Evolutionary conservation across 139 green algal genomes (phyloP).

Genomic region (Chlamydomonas applanata): DNA sequence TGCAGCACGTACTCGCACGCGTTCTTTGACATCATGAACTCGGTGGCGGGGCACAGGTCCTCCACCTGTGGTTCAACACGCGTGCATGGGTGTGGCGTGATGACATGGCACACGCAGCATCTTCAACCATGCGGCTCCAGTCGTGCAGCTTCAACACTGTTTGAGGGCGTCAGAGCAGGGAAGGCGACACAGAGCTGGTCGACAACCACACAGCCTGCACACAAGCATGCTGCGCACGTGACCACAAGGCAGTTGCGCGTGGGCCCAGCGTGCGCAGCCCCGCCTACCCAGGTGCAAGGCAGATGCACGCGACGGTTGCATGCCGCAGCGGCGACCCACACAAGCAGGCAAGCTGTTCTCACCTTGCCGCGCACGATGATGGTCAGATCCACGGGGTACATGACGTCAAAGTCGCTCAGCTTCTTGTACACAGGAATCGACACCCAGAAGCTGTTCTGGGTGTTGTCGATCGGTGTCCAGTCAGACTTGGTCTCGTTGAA

Average conservation of each 20-base stretch:
- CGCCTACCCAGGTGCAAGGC: no score
- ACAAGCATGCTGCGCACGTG: no score
- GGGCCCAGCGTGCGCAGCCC: no score
- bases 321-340: no score
- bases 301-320: no score
- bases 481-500: constrained; percentile 28
- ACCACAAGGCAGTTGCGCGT: no score
- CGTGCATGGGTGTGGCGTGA: neutral
- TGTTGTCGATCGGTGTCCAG: constrained; percentile 3
- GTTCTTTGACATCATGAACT: constrained; percentile 23
- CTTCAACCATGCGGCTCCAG: no score
- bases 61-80: constrained; percentile 3
- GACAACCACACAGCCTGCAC: no score
- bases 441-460: constrained; percentile 28
- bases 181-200: no score
- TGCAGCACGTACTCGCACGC: constrained; percentile 47
- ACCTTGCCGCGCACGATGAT: constrained; percentile 35
- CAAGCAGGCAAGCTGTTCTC: neutral
- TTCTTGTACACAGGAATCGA: constrained; percentile 16
- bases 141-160: no score
- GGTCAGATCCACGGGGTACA: constrained; percentile 18
- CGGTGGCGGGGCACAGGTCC: constrained; percentile 24
- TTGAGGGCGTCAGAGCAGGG: neutral
- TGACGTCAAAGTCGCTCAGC: constrained; percentile 8
- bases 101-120: no score